Base-by-base conservation (phyloP, 805 yeast genomes). In the Cephaloascus fragrans region DNA sequence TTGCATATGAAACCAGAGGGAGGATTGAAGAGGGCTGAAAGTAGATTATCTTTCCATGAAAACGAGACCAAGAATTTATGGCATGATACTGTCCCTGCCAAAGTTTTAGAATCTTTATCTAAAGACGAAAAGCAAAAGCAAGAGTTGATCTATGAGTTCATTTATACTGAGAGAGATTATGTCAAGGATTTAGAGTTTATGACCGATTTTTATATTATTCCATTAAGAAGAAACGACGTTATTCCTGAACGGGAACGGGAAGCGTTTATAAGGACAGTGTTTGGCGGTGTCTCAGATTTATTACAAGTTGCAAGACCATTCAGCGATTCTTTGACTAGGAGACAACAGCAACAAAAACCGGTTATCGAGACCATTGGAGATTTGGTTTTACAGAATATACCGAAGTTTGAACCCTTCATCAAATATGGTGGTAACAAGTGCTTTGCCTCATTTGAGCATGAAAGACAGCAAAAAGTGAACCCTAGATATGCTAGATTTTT, bases 361-460 rank as follows among this genome's bases (percentile, higher is more conserved):
- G 85, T 89, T 4, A 90, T 89, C 19, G 80, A 79, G 41, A 80
- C 82, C 29, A 71, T 93, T 50, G 97, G 95, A 35, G 98, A 93
- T 56, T 73, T 93, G 2, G 77, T 93, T 43, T 59, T 89, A 41
- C 93, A 88, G 48, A 83, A 71, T 52, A 86, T 88, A 19, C 87
- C 93, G 4, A 75, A 75, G 41, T 89, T 93, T 57, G 96, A 89
- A 46, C 95, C 97, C 3, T 93, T 90, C 60, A 82, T 93, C 32
- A 75, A 82, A 34, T 93, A 93, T 57, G 95, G 96, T 42, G 96
- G 96, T 14, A 88, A 90, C 39, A 90, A 93, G 56, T 86, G 90
- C 37, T 88, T 87, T 64, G 97, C 97, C 4, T 87, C 88, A 57
- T 88, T 87, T 57, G 95, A 90, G 57, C 86, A 87, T 59, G 97